Evolutionary conservation across 164 flowering plant species (phyloP), one percentile per base, ranked within the genome.

Genomic region (Santalum album): DNA sequence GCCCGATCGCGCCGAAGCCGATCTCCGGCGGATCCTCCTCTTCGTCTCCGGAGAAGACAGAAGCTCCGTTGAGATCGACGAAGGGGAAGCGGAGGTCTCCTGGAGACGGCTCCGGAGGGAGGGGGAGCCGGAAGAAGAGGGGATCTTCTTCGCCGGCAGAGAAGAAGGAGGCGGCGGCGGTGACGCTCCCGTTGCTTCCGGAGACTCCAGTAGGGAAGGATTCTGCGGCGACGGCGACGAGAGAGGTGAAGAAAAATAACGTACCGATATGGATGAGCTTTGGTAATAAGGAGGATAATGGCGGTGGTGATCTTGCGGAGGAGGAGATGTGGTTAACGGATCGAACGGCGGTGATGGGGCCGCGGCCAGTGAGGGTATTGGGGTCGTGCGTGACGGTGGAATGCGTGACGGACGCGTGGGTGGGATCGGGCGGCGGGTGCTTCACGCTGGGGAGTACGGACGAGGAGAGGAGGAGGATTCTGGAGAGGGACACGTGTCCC

Each of bases 1-100:
- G 97, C 17, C 97, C 95, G 45, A 90, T 90, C 58, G 97, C 97
- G 0, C 97, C 97, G 1, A 87, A 78, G 45, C 97, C 97, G 20
- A 68, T n/a, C n/a, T n/a, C n/a, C 67, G 15, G 16, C 57, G 2
- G 65, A 52, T 1, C 75, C 38, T 77, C 68, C n/a, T 63, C 49
- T 7, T 21, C 74, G 6, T n/a, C 65, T 25, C 49, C 59, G 57
- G 78, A 69, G 25, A 61, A 22, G 20, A 55, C 18, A 27, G 75
- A 61, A 6, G 17, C 12, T 10, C 11, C 11, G 16, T 45, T 39
- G 2, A 70, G 29, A 10, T 22, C 18, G 0, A 71, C 75, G 1
- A 64, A 81, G 42, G 68, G 76, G 0, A 83, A 70, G 55, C 63
- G 87, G 34, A 77, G 54, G 62, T 51, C 34, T 29, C 9, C 34